Percentiles rank a stretch among this genome's conserved stretches.
Evolutionary conservation across 75 land plant genomes (phyloP).

Genomic region (Cunninghamia lanceolata): DNA sequence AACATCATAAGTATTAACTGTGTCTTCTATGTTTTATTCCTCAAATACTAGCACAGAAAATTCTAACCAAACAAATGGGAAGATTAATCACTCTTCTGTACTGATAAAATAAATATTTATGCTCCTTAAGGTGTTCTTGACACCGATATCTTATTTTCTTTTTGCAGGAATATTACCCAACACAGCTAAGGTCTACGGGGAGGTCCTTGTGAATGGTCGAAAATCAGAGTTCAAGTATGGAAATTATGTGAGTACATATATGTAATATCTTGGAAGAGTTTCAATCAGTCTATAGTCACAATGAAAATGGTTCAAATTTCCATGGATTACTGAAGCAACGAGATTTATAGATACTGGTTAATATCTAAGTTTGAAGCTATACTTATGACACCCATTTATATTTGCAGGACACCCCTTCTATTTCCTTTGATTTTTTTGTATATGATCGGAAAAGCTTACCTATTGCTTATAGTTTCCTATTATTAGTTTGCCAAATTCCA

Average conservation of each 20-base stretch:
- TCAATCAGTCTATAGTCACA: not conserved
- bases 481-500: not conserved
- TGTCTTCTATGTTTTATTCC: not conserved
- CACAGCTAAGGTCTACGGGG: conserved; percentile 30
- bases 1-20: not conserved
- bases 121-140: not conserved
- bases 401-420: not conserved
- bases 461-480: not conserved
- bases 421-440: not conserved
- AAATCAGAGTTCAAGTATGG: conserved; percentile 21
- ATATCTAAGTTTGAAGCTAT: not conserved
- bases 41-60: not conserved
- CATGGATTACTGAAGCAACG: not conserved
- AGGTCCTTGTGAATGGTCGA: conserved; percentile 30
- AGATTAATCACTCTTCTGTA: not conserved
- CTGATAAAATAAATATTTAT: not conserved
- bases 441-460: not conserved
- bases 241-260: conserved; percentile 22
- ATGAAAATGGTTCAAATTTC: not conserved
- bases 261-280: not conserved
- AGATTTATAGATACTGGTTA: not conserved
- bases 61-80: not conserved
- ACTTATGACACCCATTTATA: not conserved
- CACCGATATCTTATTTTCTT: not conserved
- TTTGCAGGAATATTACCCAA: conserved; percentile 23